These are phyloP conservation scores for Yamadazyma insecticola DNA, from an alignment of 805 yeast species.

Conservation along the genomic window DNA sequence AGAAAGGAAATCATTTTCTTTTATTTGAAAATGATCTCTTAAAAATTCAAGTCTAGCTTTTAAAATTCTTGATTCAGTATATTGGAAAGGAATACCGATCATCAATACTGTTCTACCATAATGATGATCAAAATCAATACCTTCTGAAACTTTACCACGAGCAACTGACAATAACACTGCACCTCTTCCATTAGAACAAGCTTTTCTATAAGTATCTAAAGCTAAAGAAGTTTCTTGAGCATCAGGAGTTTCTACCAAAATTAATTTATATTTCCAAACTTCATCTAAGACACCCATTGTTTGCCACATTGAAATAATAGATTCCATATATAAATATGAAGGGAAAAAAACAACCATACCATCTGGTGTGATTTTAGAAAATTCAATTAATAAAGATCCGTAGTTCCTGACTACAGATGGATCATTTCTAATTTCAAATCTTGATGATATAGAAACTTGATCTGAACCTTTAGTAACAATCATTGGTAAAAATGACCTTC, in stretches of 20 bases:
- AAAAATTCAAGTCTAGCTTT: constrained; percentile 93
- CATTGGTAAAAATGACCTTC: constrained; percentile 90
- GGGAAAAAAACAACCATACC: constrained; percentile 98
- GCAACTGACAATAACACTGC: constrained; percentile 96
- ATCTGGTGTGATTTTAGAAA: constrained; percentile 93
- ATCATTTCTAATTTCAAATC: constrained; percentile 95
- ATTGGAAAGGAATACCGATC: constrained; percentile 99
- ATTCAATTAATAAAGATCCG: constrained; percentile 88
- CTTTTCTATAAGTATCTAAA: constrained; percentile 89
- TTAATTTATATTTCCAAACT: constrained; percentile 95
- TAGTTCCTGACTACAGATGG: constrained; percentile 97
- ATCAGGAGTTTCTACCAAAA: constrained; percentile 97
- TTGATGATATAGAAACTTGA: constrained; percentile 93
- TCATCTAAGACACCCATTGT: constrained; percentile 97
- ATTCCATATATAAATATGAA: constrained; percentile 94
- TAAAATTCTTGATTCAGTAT: constrained; percentile 92
- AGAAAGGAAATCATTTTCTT: constrained; percentile 90
- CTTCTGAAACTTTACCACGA: constrained; percentile 98
- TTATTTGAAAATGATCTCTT: constrained; percentile 86
- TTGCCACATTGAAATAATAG: constrained; percentile 98
- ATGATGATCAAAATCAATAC: constrained; percentile 98
- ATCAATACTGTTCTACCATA: constrained; percentile 95
- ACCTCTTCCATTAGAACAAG: constrained; percentile 96
- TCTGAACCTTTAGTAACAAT: constrained; percentile 97
- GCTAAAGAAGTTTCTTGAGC: constrained; percentile 98